phyloP scores from a whole-genome alignment of 768 basidiomycete species.

The Russula foetens region DNA sequence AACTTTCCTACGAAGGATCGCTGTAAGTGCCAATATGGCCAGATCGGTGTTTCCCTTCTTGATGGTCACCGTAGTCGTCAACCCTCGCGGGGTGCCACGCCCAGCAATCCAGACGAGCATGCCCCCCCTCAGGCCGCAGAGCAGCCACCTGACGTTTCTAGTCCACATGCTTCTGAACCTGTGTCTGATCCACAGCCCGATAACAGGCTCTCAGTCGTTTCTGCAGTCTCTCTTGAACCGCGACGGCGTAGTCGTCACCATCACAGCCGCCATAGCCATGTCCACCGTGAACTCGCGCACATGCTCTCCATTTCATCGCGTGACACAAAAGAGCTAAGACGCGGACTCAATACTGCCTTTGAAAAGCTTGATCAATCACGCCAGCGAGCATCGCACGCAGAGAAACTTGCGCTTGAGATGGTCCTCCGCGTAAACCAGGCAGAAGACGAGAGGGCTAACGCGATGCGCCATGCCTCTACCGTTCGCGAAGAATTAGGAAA shows the following conservation, averaged over 20 bases:
- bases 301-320: constrained; percentile 18
- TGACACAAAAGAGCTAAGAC: constrained; percentile 24
- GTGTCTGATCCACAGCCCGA: background rate
- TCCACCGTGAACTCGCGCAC: constrained; percentile 17
- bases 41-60: constrained; percentile 2
- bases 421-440: constrained; percentile 34
- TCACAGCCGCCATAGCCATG: constrained; percentile 7
- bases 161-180: background rate
- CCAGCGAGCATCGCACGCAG: constrained; percentile 36
- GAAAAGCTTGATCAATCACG: constrained; percentile 35
- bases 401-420: constrained; percentile 39
- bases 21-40: constrained; percentile 8
- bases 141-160: background rate
- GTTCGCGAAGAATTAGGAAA: constrained; percentile 36
- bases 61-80: constrained; percentile 1
- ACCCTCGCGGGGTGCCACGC: background rate
- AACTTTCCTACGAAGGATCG: constrained; percentile 3
- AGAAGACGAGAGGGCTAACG: constrained; percentile 32
- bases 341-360: constrained; percentile 24
- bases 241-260: constrained; percentile 16
- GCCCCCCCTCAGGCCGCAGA: background rate
- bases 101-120: background rate
- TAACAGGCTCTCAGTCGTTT: constrained; percentile 14
- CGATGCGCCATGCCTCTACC: constrained; percentile 33
- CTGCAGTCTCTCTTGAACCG: constrained; percentile 16